A percentile compares a stretch with the other conserved stretches of the same genome.
Evolutionary conservation across 192 early-diverging fungal species (phyloP).

Genomic region (Mortierella alpina): DNA sequence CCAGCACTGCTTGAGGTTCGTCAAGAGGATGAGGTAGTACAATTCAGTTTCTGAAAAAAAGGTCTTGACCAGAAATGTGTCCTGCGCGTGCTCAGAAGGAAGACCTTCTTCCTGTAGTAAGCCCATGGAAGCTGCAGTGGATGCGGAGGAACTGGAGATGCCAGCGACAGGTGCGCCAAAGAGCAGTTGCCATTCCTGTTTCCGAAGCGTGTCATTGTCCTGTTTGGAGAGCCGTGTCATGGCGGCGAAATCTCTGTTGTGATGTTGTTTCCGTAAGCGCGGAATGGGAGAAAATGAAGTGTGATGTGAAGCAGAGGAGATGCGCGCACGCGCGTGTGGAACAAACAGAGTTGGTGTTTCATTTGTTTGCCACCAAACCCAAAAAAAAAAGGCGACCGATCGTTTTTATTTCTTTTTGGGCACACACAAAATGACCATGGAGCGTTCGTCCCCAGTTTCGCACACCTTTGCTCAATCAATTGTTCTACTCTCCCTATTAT

Average conservation of each 20-base stretch:
- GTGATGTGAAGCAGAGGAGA: background rate
- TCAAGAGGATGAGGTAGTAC: slow-evolving; percentile 38
- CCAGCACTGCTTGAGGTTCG: slow-evolving; percentile 49
- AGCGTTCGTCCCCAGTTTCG: background rate
- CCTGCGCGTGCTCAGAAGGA: slow-evolving; percentile 4
- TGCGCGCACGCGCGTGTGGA: background rate
- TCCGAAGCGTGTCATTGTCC: slow-evolving; percentile 36
- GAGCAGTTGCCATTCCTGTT: slow-evolving; percentile 35
- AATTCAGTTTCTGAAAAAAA: slow-evolving; percentile 35
- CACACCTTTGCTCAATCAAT: background rate
- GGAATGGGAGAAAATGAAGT: background rate
- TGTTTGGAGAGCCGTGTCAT: slow-evolving; percentile 28
- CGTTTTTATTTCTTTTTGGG: background rate
- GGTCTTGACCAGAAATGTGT: slow-evolving; percentile 39
- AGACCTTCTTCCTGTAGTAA: background rate
- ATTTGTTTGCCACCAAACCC: slow-evolving; percentile 34
- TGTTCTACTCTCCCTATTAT: background rate
- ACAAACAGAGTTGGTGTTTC: background rate
- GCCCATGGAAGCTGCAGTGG: background rate
- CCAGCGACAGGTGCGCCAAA: background rate
- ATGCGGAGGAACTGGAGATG: background rate
- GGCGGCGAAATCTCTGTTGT: background rate
- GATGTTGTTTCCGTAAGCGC: background rate
- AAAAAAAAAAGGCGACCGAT: background rate
- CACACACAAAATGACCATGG: background rate